A percentile compares a stretch with the other conserved stretches of the same genome.
Conservation (phyloP, 2,329 filamentous ascomycete species). For the Alternaria postmessia region DNA sequence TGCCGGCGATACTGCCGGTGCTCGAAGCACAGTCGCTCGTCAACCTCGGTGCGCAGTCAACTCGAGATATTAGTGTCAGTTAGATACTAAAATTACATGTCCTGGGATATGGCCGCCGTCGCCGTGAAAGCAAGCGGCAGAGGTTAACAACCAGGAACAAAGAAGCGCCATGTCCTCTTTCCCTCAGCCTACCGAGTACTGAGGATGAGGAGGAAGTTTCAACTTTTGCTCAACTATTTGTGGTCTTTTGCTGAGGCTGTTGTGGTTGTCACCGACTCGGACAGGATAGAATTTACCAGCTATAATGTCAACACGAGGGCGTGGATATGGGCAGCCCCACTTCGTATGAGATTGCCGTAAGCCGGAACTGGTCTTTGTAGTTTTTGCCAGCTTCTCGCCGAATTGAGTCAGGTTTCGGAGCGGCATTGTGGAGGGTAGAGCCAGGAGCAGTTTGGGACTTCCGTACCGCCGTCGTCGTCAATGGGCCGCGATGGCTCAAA, state of each 20-base stretch:
- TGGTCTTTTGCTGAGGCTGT: neutral
- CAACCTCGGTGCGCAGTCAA: neutral
- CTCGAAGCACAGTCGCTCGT: neutral
- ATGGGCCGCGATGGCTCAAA: neutral
- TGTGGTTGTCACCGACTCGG: neutral
- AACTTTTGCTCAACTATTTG: neutral
- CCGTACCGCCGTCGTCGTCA: neutral
- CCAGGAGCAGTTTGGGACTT: neutral
- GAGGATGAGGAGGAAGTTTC: neutral
- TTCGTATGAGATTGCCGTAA: neutral
- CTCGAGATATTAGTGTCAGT: neutral
- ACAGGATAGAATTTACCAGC: neutral
- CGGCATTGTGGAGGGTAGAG: neutral
- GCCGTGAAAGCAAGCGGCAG: neutral
- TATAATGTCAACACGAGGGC: neutral
- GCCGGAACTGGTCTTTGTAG: neutral
- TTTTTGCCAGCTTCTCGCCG: neutral
- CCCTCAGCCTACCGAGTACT: neutral
- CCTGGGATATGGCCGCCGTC: neutral
- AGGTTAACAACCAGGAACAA: neutral
- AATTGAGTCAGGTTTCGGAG: neutral
- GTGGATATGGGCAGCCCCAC: neutral
- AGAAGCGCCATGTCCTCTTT: neutral
- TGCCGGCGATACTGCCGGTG: neutral
- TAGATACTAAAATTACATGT: neutral